Percentiles rank a stretch among this genome's conserved stretches.
Conservation (phyloP, 2,329 filamentous ascomycete species). For the Chaetoscypha palmicola region DNA sequence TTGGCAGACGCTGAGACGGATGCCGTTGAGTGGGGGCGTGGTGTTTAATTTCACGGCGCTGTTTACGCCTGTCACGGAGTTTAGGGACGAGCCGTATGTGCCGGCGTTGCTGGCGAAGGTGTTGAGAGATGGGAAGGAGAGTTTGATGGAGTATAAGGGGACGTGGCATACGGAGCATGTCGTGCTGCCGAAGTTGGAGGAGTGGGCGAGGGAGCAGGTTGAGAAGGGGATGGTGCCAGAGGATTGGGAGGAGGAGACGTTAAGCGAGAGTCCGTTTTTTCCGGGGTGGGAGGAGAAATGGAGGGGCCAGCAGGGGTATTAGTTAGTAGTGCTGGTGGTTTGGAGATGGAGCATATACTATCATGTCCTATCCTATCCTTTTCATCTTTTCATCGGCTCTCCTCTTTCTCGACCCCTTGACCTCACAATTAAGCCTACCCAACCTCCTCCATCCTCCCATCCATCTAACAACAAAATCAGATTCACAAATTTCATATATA, state of each 20-base stretch:
- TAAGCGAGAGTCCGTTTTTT: slow-evolving; percentile 72
- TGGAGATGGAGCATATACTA: no score
- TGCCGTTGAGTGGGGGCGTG: slow-evolving; percentile 68
- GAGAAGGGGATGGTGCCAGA: slow-evolving; percentile 49
- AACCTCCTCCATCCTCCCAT: no score
- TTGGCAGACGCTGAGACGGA: slow-evolving; percentile 77
- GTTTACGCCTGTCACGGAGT: slow-evolving; percentile 66
- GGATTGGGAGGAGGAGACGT: slow-evolving; percentile 51
- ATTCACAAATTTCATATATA: no score
- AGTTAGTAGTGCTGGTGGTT: no score
- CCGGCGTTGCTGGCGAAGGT: slow-evolving; percentile 63
- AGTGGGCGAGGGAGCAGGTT: slow-evolving; percentile 60
- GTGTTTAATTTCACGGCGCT: slow-evolving; percentile 87
- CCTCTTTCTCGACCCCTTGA: no score
- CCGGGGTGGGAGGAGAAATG: slow-evolving; percentile 71
- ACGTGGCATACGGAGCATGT: slow-evolving; percentile 74
- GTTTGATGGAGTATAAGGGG: slow-evolving; percentile 72
- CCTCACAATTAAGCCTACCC: no score
- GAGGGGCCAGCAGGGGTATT: slow-evolving; percentile 55
- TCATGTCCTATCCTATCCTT: no score
- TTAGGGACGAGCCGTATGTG: slow-evolving; percentile 65
- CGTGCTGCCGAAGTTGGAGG: slow-evolving; percentile 55
- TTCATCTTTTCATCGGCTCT: no score
- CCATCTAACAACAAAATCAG: no score
- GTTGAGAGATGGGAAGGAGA: slow-evolving; percentile 62